Percentiles rank a stretch among this genome's conserved stretches.
phyloP scores from a whole-genome alignment of 371 early-diverging fungal species.

The Parasitella parasitica region DNA sequence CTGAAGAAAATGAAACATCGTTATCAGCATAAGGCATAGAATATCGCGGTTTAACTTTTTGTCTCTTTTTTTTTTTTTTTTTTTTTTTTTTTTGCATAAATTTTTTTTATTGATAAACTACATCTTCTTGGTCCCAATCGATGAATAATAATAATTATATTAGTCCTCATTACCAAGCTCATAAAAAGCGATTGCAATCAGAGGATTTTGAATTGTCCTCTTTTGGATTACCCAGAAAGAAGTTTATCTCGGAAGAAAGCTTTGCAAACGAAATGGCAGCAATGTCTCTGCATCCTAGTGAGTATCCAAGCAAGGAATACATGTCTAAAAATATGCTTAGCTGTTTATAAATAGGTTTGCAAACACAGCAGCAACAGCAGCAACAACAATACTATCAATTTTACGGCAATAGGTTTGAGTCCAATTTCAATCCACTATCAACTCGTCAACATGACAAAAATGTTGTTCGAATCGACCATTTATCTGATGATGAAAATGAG shows the following conservation, averaged over 20 bases:
- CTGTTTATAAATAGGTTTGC: not conserved
- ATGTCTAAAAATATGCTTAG: not conserved
- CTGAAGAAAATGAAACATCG: not conserved
- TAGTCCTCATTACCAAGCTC: not conserved
- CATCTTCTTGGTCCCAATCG: not conserved
- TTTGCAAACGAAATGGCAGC: conserved; percentile 30
- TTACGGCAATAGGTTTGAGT: not conserved
- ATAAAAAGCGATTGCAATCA: not conserved
- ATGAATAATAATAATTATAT: not conserved
- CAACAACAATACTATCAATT: not conserved
- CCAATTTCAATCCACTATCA: not conserved
- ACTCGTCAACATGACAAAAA: not conserved
- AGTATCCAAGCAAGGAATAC: not conserved
- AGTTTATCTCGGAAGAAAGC: conserved; percentile 26
- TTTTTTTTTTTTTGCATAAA: not conserved
- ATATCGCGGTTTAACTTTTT: not conserved
- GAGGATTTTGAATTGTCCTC: not conserved
- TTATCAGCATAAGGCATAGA: not conserved
- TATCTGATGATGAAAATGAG: conserved; percentile 4
- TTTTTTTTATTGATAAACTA: not conserved
- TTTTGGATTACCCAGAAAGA: conserved; percentile 16
- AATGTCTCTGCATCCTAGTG: conserved; percentile 16
- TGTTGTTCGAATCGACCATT: conserved; percentile 12
- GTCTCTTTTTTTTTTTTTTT: not conserved
- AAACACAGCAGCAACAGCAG: not conserved